Percentiles rank a stretch among this genome's conserved stretches.
Evolutionary conservation across 345 rosid species (phyloP).

Genomic region (Corchorus olitorius): DNA sequence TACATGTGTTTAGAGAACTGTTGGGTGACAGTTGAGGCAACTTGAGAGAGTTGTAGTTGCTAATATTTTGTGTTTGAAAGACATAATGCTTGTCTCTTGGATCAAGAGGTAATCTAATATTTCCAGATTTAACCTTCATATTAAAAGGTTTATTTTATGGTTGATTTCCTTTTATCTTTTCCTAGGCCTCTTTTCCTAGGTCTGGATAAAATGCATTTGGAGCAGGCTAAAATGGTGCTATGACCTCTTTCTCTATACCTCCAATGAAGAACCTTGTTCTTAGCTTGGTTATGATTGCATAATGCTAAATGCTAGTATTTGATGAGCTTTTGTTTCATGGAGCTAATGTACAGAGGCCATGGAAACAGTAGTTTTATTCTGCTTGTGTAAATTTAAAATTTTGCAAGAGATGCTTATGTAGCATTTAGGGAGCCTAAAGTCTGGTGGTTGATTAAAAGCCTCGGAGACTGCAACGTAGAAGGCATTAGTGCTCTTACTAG

Average conservation of each 20-base stretch:
- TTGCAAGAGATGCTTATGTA: neutral
- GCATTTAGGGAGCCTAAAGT: neutral
- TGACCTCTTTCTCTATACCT: neutral
- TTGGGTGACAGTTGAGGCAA: neutral
- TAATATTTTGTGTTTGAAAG: slow-evolving; percentile 5
- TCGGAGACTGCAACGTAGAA: neutral
- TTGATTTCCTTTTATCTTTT: neutral
- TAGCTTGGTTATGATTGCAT: neutral
- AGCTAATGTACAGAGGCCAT: neutral
- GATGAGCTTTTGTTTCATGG: neutral
- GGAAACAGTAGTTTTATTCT: neutral
- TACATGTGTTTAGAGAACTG: neutral
- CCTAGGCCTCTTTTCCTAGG: neutral
- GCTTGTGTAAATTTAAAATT: neutral
- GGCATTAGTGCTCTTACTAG: neutral
- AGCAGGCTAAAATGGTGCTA: slow-evolving; percentile 1
- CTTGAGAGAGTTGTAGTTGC: slow-evolving; percentile 9
- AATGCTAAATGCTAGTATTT: neutral
- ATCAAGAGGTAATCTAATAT: neutral
- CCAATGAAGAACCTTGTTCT: neutral
- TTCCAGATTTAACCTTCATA: slow-evolving; percentile 10
- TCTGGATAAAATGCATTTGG: neutral
- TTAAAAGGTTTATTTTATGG: neutral
- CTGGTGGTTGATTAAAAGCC: neutral
- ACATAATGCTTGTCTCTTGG: neutral